A percentile compares a stretch with the other conserved stretches of the same genome.
Conservation (phyloP, 768 basidiomycete species). For the Lentinula lateritia region DNA sequence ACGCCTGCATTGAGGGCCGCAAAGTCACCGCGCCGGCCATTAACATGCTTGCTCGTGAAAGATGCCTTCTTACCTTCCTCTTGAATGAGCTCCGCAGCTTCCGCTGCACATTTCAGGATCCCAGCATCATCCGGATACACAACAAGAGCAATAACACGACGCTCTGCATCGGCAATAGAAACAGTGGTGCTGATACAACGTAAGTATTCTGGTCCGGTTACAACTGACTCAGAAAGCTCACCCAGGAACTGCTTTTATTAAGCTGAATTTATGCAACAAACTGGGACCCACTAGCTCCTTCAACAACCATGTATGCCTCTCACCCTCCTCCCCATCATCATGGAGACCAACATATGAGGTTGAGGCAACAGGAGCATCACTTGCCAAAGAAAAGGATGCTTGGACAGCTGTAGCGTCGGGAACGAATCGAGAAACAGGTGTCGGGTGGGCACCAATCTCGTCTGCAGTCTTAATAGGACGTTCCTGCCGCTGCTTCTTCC, state of each 20-base stretch:
- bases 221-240: not conserved
- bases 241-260: not conserved
- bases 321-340: not conserved
- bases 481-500: not conserved
- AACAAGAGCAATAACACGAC: not conserved
- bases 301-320: not conserved
- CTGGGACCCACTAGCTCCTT: not conserved
- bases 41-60: not conserved
- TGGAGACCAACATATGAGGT: not conserved
- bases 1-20: not conserved
- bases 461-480: not conserved
- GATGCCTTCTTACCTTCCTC: not conserved
- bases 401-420: not conserved
- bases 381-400: not conserved
- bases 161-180: not conserved
- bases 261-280: not conserved
- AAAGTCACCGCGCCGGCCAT: not conserved
- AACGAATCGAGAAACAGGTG: not conserved
- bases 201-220: too few species aligned
- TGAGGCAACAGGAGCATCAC: not conserved
- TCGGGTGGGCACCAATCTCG: not conserved
- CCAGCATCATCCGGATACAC: not conserved
- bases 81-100: not conserved
- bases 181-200: not conserved
- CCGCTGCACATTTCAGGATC: not conserved